These are phyloP conservation scores for Anthracocystis setariae DNA, from an alignment of 1,284 basidiomycete species.

Conservation along the genomic window DNA sequence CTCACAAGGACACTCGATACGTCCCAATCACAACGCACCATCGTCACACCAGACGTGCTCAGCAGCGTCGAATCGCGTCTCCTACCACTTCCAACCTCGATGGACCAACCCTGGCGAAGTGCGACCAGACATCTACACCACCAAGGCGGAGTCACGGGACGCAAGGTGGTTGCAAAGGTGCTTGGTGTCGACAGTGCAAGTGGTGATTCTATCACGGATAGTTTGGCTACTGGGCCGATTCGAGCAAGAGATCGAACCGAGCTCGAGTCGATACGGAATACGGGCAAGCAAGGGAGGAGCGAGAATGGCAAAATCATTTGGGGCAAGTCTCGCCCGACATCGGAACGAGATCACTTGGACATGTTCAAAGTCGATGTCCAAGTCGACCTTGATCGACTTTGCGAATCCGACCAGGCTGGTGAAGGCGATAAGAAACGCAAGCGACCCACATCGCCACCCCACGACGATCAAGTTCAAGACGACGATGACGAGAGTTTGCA, in stretches of 20 bases:
- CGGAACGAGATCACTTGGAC: neutral
- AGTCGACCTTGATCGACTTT: neutral
- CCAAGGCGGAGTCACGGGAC: constrained; percentile 5
- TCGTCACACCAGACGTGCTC: constrained; percentile 22
- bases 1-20: constrained; percentile 9
- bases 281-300: constrained; percentile 3
- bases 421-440: constrained; percentile 4
- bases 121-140: constrained; percentile 20
- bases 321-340: constrained; percentile 29
- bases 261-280: neutral
- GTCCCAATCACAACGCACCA: neutral
- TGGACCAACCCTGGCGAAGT: constrained; percentile 12
- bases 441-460: no score
- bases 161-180: constrained; percentile 26
- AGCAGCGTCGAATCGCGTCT: constrained; percentile 21
- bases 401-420: neutral
- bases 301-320: constrained; percentile 30
- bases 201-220: constrained; percentile 25
- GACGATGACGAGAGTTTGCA: constrained; percentile 20
- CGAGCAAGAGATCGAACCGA: neutral
- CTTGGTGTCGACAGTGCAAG: constrained; percentile 17
- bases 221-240: constrained; percentile 23
- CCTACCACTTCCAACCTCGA: constrained; percentile 17
- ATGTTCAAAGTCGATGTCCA: constrained; percentile 7
- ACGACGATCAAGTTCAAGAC: neutral